phyloP scores from a whole-genome alignment of 306 rosid species.

The Vigna angularis region DNA sequence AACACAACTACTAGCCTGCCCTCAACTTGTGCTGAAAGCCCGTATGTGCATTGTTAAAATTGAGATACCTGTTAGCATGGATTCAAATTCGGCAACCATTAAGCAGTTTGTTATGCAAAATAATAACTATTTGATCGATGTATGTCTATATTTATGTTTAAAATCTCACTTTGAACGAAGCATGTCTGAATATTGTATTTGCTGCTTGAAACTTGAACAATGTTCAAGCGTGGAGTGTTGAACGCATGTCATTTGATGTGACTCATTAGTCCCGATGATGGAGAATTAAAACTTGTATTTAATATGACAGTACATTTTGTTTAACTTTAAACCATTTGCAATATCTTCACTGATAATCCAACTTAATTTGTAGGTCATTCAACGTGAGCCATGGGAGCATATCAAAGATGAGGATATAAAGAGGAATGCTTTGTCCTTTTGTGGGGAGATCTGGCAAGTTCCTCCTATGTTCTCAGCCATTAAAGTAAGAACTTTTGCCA shows the following conservation, averaged over 20 bases:
- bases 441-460: slow-evolving; percentile 98
- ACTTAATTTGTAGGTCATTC: slow-evolving; percentile 77
- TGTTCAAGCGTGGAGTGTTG: slow-evolving; percentile 5
- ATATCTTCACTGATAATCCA: slow-evolving; percentile 40
- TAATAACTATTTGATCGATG: not conserved
- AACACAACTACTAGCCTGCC: not conserved
- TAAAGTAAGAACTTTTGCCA: slow-evolving; percentile 66
- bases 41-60: not conserved
- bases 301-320: slow-evolving; percentile 19
- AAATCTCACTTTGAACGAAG: slow-evolving; percentile 25
- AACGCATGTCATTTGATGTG: slow-evolving; percentile 12
- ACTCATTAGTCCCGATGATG: not conserved
- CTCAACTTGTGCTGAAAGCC: no score
- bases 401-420: slow-evolving; percentile 88
- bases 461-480: slow-evolving; percentile 99
- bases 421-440: slow-evolving; percentile 73
- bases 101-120: not conserved
- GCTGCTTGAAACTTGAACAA: slow-evolving; percentile 18
- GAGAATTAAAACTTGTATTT: slow-evolving; percentile 23
- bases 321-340: slow-evolving; percentile 22
- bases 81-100: not conserved
- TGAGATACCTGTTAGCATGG: not conserved
- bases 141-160: not conserved
- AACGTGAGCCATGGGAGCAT: slow-evolving; percentile 99
- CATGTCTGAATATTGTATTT: not conserved